Percentiles rank a stretch among this genome's conserved stretches.
These are phyloP conservation scores for Penicillium subrubescens DNA, from an alignment of 495 filamentous ascomycete genomes.

Conservation along the genomic window DNA sequence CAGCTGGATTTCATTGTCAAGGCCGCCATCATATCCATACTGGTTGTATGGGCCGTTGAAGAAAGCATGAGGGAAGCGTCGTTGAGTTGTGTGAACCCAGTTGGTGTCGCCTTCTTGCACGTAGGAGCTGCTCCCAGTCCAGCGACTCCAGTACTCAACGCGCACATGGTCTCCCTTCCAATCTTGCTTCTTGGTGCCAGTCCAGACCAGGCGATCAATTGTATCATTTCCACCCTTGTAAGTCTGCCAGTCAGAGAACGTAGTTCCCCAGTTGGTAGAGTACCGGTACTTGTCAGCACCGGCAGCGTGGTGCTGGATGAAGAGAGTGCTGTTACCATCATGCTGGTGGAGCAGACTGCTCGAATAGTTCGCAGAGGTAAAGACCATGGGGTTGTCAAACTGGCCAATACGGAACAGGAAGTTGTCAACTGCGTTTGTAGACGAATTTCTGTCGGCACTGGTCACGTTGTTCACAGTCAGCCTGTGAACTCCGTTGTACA, in stretches of 20 bases:
- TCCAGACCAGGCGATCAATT: slow-evolving; percentile 52
- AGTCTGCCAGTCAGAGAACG: slow-evolving; percentile 59
- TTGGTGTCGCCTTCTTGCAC: slow-evolving; percentile 62
- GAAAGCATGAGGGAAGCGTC: slow-evolving; percentile 66
- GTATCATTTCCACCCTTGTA: slow-evolving; percentile 55
- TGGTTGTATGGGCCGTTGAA: slow-evolving; percentile 68
- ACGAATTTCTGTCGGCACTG: slow-evolving; percentile 27
- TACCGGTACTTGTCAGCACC: slow-evolving; percentile 68
- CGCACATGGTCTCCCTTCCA: slow-evolving; percentile 68
- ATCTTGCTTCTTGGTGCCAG: slow-evolving; percentile 59
- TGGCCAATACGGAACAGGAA: slow-evolving; percentile 62
- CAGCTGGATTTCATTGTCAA: slow-evolving; percentile 57
- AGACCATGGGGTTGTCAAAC: slow-evolving; percentile 61
- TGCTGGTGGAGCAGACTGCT: slow-evolving; percentile 47
- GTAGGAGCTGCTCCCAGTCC: slow-evolving; percentile 64
- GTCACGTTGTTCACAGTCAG: slow-evolving; percentile 60
- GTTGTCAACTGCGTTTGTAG: slow-evolving; percentile 53
- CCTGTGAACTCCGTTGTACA: slow-evolving; percentile 65
- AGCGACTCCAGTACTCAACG: slow-evolving; percentile 68
- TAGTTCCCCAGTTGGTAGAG: slow-evolving; percentile 60
- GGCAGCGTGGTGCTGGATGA: slow-evolving; percentile 59
- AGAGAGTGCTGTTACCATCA: slow-evolving; percentile 41
- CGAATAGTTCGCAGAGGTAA: slow-evolving; percentile 60
- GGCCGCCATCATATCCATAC: slow-evolving; percentile 66
- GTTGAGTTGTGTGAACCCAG: slow-evolving; percentile 32